Base-by-base conservation (phyloP, 2,329 filamentous ascomycete species). In the Aspergillus pseudoglaucus region DNA sequence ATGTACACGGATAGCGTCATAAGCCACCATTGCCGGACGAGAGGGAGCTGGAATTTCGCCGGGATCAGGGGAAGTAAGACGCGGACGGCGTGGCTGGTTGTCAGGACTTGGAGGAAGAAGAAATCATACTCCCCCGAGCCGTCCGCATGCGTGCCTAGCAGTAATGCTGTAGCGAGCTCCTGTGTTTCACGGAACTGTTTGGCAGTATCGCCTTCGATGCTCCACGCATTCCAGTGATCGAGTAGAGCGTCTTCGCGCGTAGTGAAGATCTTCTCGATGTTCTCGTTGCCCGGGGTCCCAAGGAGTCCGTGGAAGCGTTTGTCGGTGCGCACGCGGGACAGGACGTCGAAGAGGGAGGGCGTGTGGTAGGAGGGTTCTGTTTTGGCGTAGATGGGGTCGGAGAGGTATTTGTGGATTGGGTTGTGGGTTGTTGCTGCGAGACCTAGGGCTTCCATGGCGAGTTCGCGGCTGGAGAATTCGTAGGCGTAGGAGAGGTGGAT, bases 401-500 rank as follows among this genome's bases (percentile, higher is more conserved):
- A 88, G n/a, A 88, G 61, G 55, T 81, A 82, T 51, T 78, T 79
- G 60, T 82, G 79, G 44, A 78, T 71, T 42, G 73, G 68, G 52
- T 72, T 74, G 62, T 83, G 80, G 61, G 77, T 80, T 50, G 78
- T 80, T 15, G 80, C 70, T 0, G 83, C 75, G 52, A 95, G 75
- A 0, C 81, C 83, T 0, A 98, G 77, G 1, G 90, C 87, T 73
- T 98, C 93, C 69, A 95, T 93, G 42, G 84, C 90, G 17, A 97
- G 66, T 54, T 94, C 91, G 49, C 85, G 86, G 57, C 81, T 93
- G 52, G 87, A 81, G 59, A 97, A 77, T 72, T 98, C 91, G 62
- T 86, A 91, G 8, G 90, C 93, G 64, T 95, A 96, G n/a, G 83
- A 90, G 2, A 98, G 78, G 61, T 97, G 93, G 49, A 97, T 93